phyloP scores from a whole-genome alignment of 2,329 filamentous ascomycete species.

The Rhynchosporium graminicola region DNA sequence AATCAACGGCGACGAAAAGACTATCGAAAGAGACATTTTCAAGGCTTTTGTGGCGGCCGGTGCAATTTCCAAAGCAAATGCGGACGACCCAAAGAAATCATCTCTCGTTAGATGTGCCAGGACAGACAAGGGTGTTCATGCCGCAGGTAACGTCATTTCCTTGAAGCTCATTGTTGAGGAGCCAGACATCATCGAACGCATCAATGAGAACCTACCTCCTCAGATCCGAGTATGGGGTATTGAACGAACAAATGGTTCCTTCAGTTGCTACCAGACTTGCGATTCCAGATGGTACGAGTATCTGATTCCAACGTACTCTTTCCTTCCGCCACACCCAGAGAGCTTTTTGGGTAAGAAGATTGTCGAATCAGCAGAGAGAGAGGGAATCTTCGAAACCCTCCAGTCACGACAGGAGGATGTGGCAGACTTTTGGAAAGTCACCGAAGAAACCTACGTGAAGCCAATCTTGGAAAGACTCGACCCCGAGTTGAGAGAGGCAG shows the following conservation, averaged over 20 bases:
- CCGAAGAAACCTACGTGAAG: conserved; percentile 79
- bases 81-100: conserved; percentile 94
- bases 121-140: conserved; percentile 97
- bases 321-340: conserved; percentile 87
- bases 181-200: conserved; percentile 80
- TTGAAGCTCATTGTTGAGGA: conserved; percentile 96
- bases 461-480: conserved; percentile 65
- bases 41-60: conserved; percentile 86
- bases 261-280: conserved; percentile 93
- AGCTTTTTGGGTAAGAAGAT: conserved; percentile 83
- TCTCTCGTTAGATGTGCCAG: conserved; percentile 90
- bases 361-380: conserved; percentile 73
- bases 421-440: conserved; percentile 75
- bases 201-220: conserved; percentile 79
- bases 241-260: conserved; percentile 82
- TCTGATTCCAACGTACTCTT: conserved; percentile 87
- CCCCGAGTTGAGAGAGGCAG: conserved; percentile 61
- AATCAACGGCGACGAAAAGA: conserved; percentile 79
- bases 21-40: conserved; percentile 95
- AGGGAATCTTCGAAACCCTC: conserved; percentile 70
- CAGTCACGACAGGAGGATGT: conserved; percentile 74
- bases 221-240: conserved; percentile 97
- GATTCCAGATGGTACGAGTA: conserved; percentile 98
- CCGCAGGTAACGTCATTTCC: conserved; percentile 92
- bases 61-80: conserved; percentile 95